A percentile compares a stretch with the other conserved stretches of the same genome.
Evolutionary conservation across 345 rosid genomes (phyloP).

Genomic region (Leavenworthia alabamica): DNA sequence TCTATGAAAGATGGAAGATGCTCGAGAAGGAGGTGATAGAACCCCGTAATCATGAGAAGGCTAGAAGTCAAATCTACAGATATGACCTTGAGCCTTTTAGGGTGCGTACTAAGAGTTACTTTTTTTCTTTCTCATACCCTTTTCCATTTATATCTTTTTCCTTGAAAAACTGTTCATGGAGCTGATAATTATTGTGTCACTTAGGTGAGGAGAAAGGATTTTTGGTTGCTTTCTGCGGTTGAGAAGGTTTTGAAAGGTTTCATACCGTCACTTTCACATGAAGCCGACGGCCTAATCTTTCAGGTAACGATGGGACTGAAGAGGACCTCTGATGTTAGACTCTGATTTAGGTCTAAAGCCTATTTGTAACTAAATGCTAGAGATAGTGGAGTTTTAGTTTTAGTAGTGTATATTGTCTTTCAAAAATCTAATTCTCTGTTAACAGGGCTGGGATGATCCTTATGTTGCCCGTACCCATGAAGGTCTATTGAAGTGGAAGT

Average conservation of each 20-base stretch:
- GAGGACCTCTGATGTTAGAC: neutral
- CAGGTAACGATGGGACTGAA: slow-evolving; percentile 52
- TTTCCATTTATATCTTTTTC: neutral
- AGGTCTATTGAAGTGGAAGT: slow-evolving; percentile 98
- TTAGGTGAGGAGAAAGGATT: slow-evolving; percentile 97
- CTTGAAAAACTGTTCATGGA: neutral
- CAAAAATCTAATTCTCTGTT: neutral
- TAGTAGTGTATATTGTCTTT: neutral
- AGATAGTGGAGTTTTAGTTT: neutral
- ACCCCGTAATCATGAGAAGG: slow-evolving; percentile 88
- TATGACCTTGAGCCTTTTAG: slow-evolving; percentile 94
- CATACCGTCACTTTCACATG: slow-evolving; percentile 94
- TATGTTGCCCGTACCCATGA: slow-evolving; percentile 94
- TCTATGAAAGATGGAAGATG: slow-evolving; percentile 94
- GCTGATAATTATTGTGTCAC: slow-evolving; percentile 13
- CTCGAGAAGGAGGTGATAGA: slow-evolving; percentile 91
- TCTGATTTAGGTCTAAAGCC: neutral
- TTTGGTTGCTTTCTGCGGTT: slow-evolving; percentile 93
- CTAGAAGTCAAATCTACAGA: slow-evolving; percentile 66
- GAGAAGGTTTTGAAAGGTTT: slow-evolving; percentile 80
- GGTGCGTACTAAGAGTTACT: slow-evolving; percentile 43
- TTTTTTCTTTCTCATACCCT: neutral
- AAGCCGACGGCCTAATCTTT: slow-evolving; percentile 95
- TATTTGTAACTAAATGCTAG: neutral
- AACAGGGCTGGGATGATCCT: slow-evolving; percentile 99